Conservation (phyloP, 2,329 filamentous ascomycete genomes). For the Xylariaceae sp. region DNA sequence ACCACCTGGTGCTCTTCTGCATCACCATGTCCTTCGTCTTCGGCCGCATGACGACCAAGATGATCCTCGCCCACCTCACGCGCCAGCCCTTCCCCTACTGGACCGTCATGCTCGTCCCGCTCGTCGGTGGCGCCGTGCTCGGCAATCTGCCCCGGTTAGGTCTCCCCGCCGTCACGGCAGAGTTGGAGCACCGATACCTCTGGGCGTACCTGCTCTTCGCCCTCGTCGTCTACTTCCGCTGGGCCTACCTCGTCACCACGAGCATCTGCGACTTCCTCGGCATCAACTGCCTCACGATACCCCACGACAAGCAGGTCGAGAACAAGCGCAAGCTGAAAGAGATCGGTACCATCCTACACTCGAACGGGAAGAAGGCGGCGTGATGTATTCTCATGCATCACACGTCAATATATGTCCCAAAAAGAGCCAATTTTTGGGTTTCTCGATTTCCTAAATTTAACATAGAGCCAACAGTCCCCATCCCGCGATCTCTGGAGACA, state of each 20-base stretch:
- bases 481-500: no score
- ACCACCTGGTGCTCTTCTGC: constrained; percentile 88
- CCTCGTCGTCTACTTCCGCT: constrained; percentile 79
- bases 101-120: constrained; percentile 84
- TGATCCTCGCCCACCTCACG: constrained; percentile 92
- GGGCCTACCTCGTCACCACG: constrained; percentile 85
- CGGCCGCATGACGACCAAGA: constrained; percentile 97
- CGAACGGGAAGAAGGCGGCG: constrained; percentile 30
- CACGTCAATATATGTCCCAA: neutral
- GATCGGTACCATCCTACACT: constrained; percentile 7
- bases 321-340: constrained; percentile 40
- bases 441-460: no score
- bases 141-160: constrained; percentile 78
- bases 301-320: constrained; percentile 52
- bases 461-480: no score
- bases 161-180: constrained; percentile 58
- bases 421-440: no score
- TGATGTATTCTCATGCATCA: constrained; percentile 6
- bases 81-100: constrained; percentile 93
- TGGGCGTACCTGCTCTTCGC: constrained; percentile 80
- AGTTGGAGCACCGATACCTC: constrained; percentile 73
- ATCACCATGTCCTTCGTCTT: constrained; percentile 95
- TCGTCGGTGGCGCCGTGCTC: constrained; percentile 77
- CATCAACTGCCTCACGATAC: constrained; percentile 92
- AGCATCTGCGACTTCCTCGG: constrained; percentile 88